These are phyloP conservation scores for Solioccasus polychromus DNA, from an alignment of 768 basidiomycete species.

Conservation along the genomic window DNA sequence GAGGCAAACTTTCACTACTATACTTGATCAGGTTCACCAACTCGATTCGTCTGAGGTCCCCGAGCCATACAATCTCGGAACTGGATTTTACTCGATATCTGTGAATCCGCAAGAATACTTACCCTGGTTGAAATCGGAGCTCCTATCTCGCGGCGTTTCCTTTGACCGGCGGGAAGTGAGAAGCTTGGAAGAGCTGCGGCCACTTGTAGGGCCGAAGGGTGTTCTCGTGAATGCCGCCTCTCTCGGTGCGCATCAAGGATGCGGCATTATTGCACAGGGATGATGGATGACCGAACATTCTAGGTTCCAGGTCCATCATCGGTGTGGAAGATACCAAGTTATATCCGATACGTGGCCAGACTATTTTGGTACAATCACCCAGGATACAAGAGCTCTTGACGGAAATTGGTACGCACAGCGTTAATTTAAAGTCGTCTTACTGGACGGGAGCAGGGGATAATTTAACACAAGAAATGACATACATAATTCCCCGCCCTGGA, in stretches of 20 bases:
- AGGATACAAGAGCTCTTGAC: slow-evolving; percentile 43
- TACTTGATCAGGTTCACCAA: slow-evolving; percentile 28
- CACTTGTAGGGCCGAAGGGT: slow-evolving; percentile 34
- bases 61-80: slow-evolving; percentile 33
- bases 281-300: background rate
- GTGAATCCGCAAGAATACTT: slow-evolving; percentile 51
- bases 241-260: slow-evolving; percentile 40
- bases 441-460: slow-evolving; percentile 12
- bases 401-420: slow-evolving; percentile 21
- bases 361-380: slow-evolving; percentile 71
- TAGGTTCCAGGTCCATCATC: slow-evolving; percentile 68
- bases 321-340: slow-evolving; percentile 78
- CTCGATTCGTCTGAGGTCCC: slow-evolving; percentile 36
- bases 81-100: slow-evolving; percentile 45
- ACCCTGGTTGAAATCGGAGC: slow-evolving; percentile 43
- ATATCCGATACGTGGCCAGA: slow-evolving; percentile 82
- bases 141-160: slow-evolving; percentile 38
- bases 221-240: slow-evolving; percentile 57
- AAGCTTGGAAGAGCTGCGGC: slow-evolving; percentile 46
- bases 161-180: slow-evolving; percentile 42
- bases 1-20: too few relatives aligned
- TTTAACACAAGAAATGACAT: slow-evolving; percentile 34
- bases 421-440: background rate
- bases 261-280: background rate
- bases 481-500: slow-evolving; percentile 63